Percentiles rank a stretch among this genome's conserved stretches.
phyloP scores from a whole-genome alignment of 2,329 filamentous ascomycete genomes.

The Hymenoscyphus albidus region DNA sequence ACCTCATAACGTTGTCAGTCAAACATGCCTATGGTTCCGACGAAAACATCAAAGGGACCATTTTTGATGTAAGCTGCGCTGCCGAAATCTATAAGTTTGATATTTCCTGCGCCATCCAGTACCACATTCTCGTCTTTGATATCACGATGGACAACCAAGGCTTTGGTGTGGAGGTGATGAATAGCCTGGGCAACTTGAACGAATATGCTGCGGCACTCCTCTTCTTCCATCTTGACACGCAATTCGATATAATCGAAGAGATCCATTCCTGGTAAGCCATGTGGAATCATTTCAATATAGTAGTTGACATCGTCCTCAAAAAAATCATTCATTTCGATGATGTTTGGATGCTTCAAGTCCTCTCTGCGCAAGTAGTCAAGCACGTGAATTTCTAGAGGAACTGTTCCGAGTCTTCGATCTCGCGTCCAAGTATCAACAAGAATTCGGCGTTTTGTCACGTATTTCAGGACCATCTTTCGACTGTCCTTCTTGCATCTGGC shows the following conservation, averaged over 20 bases:
- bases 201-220: conserved; percentile 92
- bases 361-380: conserved; percentile 84
- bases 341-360: conserved; percentile 62
- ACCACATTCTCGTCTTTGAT: conserved; percentile 99
- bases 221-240: conserved; percentile 92
- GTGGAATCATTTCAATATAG: conserved; percentile 97
- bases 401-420: conserved; percentile 86
- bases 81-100: conserved; percentile 97
- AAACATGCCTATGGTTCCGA: conserved; percentile 87
- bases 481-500: conserved; percentile 76
- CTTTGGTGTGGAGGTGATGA: conserved; percentile 86
- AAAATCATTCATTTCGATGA: conserved; percentile 70
- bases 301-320: conserved; percentile 86
- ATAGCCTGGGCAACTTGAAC: conserved; percentile 86
- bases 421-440: conserved; percentile 98
- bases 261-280: conserved; percentile 95
- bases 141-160: conserved; percentile 89
- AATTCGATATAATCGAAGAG: conserved; percentile 98
- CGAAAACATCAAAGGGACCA: conserved; percentile 97
- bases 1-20: not conserved
- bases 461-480: conserved; percentile 92
- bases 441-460: conserved; percentile 94
- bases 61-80: conserved; percentile 98
- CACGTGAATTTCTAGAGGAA: conserved; percentile 95
- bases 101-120: conserved; percentile 87